These are phyloP conservation scores for Cyberlindnera maritima DNA, from an alignment of 805 yeast species.

Conservation along the genomic window DNA sequence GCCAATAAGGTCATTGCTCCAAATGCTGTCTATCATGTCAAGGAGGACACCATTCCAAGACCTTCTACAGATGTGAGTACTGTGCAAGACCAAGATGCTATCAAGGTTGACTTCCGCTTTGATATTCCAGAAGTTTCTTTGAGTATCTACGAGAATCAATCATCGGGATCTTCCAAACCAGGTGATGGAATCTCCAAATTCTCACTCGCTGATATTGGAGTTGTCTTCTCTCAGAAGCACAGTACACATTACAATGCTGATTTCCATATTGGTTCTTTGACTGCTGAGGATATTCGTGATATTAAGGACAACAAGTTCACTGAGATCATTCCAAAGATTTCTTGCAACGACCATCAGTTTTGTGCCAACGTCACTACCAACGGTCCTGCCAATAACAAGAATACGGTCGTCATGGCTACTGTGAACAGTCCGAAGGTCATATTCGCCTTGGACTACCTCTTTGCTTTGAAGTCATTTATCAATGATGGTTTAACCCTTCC, in stretches of 20 bases:
- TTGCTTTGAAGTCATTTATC: constrained; percentile 67
- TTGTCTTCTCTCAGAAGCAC: constrained; percentile 48
- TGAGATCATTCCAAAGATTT: constrained; percentile 72
- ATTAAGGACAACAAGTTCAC: constrained; percentile 66
- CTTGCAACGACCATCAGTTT: constrained; percentile 68
- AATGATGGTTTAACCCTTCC: constrained; percentile 42
- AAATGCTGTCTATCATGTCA: constrained; percentile 27
- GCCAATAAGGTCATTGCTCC: constrained; percentile 52
- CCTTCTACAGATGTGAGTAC: constrained; percentile 24
- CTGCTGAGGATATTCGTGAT: constrained; percentile 70
- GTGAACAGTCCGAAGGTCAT: constrained; percentile 80
- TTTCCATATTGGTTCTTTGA: constrained; percentile 66
- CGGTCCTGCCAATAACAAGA: constrained; percentile 37
- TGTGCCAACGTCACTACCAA: constrained; percentile 49
- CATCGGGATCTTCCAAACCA: constrained; percentile 32
- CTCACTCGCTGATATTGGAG: constrained; percentile 56
- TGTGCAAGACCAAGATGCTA: constrained; percentile 22
- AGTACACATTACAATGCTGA: constrained; percentile 58
- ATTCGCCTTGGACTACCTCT: constrained; percentile 80
- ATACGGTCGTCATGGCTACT: constrained; percentile 52
- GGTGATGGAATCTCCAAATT: constrained; percentile 50
- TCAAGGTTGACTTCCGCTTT: constrained; percentile 47
- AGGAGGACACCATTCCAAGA: constrained; percentile 9
- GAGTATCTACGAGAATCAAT: constrained; percentile 55
- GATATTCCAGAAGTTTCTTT: constrained; percentile 62